These are phyloP conservation scores for Ogataea pini DNA, from an alignment of 805 yeast species.

Conservation along the genomic window DNA sequence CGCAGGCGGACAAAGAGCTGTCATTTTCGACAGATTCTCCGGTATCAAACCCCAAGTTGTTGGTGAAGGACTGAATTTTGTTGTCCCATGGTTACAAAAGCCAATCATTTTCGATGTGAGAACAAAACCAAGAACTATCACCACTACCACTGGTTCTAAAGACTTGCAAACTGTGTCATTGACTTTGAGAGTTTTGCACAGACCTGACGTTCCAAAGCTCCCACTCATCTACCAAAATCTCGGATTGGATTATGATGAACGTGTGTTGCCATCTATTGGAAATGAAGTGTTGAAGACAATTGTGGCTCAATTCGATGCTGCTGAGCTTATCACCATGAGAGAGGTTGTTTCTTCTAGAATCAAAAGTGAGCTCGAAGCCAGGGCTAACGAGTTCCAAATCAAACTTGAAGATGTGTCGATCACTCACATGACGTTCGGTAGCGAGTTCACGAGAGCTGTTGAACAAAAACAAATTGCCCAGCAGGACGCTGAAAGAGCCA, in stretches of 20 bases:
- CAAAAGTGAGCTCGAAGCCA: conserved; percentile 75
- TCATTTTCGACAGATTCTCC: conserved; percentile 84
- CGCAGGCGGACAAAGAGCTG: conserved; percentile 92
- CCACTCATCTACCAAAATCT: conserved; percentile 88
- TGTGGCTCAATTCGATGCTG: conserved; percentile 98
- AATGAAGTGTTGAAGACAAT: conserved; percentile 95
- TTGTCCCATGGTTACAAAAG: conserved; percentile 93
- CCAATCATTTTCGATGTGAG: conserved; percentile 90
- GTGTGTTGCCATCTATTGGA: conserved; percentile 94
- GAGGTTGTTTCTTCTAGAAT: conserved; percentile 90
- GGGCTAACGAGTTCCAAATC: conserved; percentile 89
- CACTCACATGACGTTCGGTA: conserved; percentile 96
- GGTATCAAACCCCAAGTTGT: conserved; percentile 89
- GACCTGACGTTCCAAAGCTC: conserved; percentile 83
- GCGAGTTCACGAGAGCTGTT: conserved; percentile 96
- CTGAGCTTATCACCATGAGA: conserved; percentile 95
- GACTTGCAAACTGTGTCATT: conserved; percentile 94
- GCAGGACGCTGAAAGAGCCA: conserved; percentile 98
- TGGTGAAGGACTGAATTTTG: conserved; percentile 96
- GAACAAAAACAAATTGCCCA: conserved; percentile 99
- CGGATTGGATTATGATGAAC: conserved; percentile 94
- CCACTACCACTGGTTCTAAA: conserved; percentile 94
- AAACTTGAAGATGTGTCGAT: conserved; percentile 95
- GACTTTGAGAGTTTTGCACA: conserved; percentile 88
- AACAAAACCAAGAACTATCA: conserved; percentile 91